Conservation (phyloP, 257 asterid genomes). For the Nicotiana otophora region DNA sequence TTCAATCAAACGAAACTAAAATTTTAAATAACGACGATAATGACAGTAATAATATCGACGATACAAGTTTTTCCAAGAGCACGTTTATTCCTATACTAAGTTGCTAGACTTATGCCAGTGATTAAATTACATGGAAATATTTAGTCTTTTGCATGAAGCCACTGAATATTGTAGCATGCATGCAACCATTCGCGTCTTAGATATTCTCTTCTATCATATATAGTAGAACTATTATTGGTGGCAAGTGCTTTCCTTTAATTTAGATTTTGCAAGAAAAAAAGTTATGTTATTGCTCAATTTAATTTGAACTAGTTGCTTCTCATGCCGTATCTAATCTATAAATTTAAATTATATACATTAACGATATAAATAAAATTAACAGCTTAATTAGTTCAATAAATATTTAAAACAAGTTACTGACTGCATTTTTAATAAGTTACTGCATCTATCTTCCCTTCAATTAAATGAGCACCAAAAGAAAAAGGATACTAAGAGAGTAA, state of each 20-base stretch:
- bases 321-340: not conserved
- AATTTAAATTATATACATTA: not conserved
- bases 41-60: not conserved
- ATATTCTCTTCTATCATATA: not conserved
- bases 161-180: not conserved
- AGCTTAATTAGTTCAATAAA: not conserved
- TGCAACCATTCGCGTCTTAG: not conserved
- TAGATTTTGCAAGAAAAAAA: not conserved
- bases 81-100: not conserved
- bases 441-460: not conserved
- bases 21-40: not conserved
- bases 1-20: not conserved
- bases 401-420: not conserved
- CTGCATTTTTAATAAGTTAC: not conserved
- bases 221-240: not conserved
- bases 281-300: not conserved
- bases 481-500: not conserved
- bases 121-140: not conserved
- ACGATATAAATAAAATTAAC: not conserved
- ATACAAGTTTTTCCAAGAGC: not conserved
- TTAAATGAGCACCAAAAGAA: not conserved
- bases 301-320: not conserved
- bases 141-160: not conserved
- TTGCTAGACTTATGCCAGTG: not conserved
- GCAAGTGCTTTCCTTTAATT: not conserved